Evolutionary conservation across 345 rosid species (phyloP), one percentile per base, ranked within the genome.

Genomic region (Camelina neglecta): DNA sequence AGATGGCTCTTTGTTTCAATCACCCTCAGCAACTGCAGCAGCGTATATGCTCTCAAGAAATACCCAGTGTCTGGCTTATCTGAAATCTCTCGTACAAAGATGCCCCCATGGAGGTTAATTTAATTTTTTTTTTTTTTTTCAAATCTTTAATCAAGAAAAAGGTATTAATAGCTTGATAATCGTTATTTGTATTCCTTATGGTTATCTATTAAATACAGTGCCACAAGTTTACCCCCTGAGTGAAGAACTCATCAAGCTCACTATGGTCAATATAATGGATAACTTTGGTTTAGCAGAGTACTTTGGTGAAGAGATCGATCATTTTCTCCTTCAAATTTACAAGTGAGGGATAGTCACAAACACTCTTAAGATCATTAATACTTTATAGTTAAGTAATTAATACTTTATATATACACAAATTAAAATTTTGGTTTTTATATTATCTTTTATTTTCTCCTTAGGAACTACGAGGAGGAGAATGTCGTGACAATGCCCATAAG

Each of bases 21-120:
- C 88, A 13, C 94, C 95, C 6, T 83, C 95, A 3, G 87, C 95
- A 31, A 90, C 92, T 20, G 89, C 95, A 20, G 45, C 77, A 20
- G 90, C 86, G 0, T 87, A 80, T 71, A 83, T 90, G 83, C 80
- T 82, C 9, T 80, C 92, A 0, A 81, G 83, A 18, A 84, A 82
- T 35, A 29, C 36, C 8, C 59, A 64, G 2, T 80, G 83, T 71
- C 78, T 86, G 38, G 50, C 64, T 26, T 86, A 86, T 65, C 81
- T 90, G 2, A 79, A 75, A 64, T 73, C 85, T 71, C 80, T 90
- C 1, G 78, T 68, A 29, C 67, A 76, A 47, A 79, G 26, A 29
- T 81, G 80, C 67, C 62, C 69, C 18, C 26, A 72, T 71, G 90
- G 86, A 76, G 92, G 92, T 82, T 42, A 35, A 3, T 31, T 47